These are phyloP conservation scores for Corymbia citriodora DNA, from an alignment of 441 rosid genomes.

Conservation along the genomic window DNA sequence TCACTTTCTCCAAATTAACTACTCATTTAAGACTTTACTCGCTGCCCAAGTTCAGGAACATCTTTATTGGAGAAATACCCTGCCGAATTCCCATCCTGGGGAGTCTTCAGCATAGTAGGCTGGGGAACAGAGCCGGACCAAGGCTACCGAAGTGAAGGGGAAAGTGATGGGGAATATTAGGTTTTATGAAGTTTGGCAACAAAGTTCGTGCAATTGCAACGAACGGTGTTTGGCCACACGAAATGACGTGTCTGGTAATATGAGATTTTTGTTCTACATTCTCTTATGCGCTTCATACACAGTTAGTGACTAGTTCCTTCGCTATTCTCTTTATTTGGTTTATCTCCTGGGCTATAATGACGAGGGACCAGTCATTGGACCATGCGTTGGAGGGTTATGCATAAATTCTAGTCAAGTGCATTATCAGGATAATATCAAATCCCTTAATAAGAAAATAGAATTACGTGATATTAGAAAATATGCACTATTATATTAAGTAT, in stretches of 20 bases:
- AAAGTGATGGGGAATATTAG: neutral
- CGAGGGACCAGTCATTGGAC: neutral
- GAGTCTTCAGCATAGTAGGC: neutral
- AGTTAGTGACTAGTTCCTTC: neutral
- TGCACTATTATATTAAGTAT: neutral
- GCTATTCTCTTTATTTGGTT: neutral
- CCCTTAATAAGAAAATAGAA: too few relatives aligned
- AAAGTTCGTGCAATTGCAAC: neutral
- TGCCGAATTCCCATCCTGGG: neutral
- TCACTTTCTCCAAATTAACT: neutral
- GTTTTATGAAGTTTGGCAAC: neutral
- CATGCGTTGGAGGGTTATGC: neutral
- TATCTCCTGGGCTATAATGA: neutral
- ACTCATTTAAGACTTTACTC: neutral
- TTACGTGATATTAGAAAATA: neutral
- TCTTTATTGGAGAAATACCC: neutral
- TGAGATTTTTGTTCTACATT: neutral
- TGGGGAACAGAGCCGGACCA: neutral
- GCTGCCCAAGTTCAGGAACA: neutral
- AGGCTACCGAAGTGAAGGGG: neutral
- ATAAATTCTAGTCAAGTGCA: neutral
- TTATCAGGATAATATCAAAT: too few relatives aligned
- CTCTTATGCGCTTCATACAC: neutral
- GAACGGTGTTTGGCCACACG: too few relatives aligned
- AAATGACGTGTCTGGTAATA: neutral